Percentiles rank a stretch among this genome's conserved stretches.
phyloP scores from a whole-genome alignment of 768 basidiomycete genomes.

The Tricholoma sp. region DNA sequence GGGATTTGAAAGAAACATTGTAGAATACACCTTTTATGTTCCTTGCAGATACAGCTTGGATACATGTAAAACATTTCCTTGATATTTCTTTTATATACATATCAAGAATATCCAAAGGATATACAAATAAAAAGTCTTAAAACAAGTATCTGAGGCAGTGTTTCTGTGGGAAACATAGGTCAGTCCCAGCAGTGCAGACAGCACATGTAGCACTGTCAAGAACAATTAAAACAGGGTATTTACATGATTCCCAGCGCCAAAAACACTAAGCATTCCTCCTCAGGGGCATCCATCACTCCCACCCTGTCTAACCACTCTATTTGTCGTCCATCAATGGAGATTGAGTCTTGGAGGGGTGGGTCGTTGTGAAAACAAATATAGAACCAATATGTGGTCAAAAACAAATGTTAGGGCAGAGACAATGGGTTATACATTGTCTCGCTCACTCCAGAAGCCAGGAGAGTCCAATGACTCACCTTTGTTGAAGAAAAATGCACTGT shows the following conservation, averaged over 20 bases:
- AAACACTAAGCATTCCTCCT: neutral
- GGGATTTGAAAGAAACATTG: no score
- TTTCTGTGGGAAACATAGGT: no score
- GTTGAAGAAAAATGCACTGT: neutral
- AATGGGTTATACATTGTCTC: neutral
- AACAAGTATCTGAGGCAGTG: no score
- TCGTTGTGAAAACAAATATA: neutral
- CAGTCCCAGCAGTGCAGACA: no score
- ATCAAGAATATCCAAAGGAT: no score
- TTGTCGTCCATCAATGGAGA: neutral
- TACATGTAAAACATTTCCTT: no score
- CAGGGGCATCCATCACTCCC: neutral
- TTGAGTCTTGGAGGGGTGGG: neutral
- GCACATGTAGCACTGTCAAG: neutral
- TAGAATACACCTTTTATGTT: no score
- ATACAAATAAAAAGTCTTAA: no score
- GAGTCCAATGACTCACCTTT: slow-evolving; percentile 1
- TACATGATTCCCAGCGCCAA: slow-evolving; percentile 1
- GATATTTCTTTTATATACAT: no score
- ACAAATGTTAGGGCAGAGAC: neutral
- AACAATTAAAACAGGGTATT: neutral
- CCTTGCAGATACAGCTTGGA: no score
- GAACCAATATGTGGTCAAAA: neutral
- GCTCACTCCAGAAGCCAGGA: neutral
- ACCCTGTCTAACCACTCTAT: neutral